Conservation (phyloP, 1,139 yeast species). For the Yamadazyma kanchanaburiensis region DNA sequence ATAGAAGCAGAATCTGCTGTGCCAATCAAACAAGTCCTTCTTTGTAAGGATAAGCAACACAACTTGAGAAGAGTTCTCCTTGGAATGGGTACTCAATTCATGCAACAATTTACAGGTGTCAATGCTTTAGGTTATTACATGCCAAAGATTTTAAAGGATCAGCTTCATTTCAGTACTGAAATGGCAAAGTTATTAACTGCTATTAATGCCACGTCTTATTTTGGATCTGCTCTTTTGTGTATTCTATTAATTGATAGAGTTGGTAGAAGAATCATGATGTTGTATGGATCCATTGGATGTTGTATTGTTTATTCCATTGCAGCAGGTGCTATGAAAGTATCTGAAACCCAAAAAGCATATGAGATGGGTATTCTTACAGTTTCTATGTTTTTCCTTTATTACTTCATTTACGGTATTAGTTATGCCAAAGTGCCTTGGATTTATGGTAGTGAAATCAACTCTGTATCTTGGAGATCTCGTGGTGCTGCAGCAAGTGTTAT, state of each 20-base stretch:
- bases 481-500: conserved; percentile 47
- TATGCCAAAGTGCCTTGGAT: conserved; percentile 41
- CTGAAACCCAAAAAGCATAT: conserved; percentile 22
- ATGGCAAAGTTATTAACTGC: conserved; percentile 45
- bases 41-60: conserved; percentile 12
- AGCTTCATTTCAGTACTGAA: conserved; percentile 27
- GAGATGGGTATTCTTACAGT: conserved; percentile 46
- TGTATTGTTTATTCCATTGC: conserved; percentile 34
- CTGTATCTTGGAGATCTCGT: conserved; percentile 49
- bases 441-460: conserved; percentile 52
- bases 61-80: conserved; percentile 31
- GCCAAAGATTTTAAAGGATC: conserved; percentile 27
- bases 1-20: conserved; percentile 11
- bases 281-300: conserved; percentile 43
- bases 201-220: conserved; percentile 53
- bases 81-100: conserved; percentile 34
- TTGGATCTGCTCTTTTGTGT: conserved; percentile 54
- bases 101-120: conserved; percentile 42
- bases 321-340: conserved; percentile 32
- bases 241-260: conserved; percentile 54
- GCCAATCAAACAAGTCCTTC: conserved; percentile 11
- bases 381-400: conserved; percentile 39
- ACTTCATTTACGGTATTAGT: conserved; percentile 25
- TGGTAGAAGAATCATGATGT: conserved; percentile 55
- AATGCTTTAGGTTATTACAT: conserved; percentile 39